These are phyloP conservation scores for Aspergillus versicolor DNA, from an alignment of 2,329 filamentous ascomycete species.

Conservation along the genomic window DNA sequence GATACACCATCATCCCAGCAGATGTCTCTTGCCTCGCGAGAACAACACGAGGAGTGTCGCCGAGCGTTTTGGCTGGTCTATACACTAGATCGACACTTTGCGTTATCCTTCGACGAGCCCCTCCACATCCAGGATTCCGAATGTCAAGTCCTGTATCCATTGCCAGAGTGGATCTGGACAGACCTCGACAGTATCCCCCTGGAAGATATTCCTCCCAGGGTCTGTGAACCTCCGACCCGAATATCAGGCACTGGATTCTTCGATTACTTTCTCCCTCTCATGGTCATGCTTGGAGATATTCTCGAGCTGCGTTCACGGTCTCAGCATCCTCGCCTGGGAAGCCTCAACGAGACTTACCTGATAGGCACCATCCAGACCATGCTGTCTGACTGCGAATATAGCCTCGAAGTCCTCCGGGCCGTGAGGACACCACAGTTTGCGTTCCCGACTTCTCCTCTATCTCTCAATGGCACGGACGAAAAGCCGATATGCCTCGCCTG, in stretches of 20 bases:
- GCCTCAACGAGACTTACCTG: slow-evolving; percentile 35
- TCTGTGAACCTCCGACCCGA: slow-evolving; percentile 37
- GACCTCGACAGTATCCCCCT: slow-evolving; percentile 35
- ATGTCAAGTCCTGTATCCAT: slow-evolving; percentile 36
- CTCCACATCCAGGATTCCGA: slow-evolving; percentile 49
- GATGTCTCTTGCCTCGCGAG: background rate
- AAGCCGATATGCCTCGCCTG: too few species aligned
- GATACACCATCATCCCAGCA: background rate
- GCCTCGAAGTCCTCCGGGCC: background rate
- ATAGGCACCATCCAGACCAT: slow-evolving; percentile 37
- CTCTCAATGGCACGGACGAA: background rate
- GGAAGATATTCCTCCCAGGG: slow-evolving; percentile 32
- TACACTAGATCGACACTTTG: slow-evolving; percentile 49
- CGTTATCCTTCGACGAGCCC: slow-evolving; percentile 48
- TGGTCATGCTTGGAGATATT: slow-evolving; percentile 51
- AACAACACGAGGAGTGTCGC: slow-evolving; percentile 42
- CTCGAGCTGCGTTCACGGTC: slow-evolving; percentile 49
- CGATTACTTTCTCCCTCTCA: slow-evolving; percentile 52
- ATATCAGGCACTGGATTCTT: slow-evolving; percentile 48
- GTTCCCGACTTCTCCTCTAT: background rate
- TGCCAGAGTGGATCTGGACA: slow-evolving; percentile 45
- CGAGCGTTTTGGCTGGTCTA: slow-evolving; percentile 52
- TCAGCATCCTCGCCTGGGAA: slow-evolving; percentile 45
- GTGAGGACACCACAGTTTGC: background rate
- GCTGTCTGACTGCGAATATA: slow-evolving; percentile 38